These are phyloP conservation scores for Curvularia verruculosa DNA, from an alignment of 2,329 filamentous ascomycete genomes.

Conservation along the genomic window DNA sequence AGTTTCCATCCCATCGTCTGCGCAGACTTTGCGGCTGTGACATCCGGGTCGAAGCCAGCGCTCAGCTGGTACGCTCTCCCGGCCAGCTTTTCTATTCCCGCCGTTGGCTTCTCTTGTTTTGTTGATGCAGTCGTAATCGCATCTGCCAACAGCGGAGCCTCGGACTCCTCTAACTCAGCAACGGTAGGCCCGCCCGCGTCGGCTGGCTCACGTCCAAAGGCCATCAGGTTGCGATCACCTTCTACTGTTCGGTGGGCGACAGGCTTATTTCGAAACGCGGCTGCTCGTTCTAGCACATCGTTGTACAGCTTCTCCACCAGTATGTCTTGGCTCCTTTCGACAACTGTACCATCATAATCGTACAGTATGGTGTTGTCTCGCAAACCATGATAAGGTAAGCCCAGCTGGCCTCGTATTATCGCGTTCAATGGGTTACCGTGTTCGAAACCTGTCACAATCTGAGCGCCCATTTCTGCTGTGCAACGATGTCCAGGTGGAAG, in stretches of 20 bases:
- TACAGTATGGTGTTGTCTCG: conserved; percentile 85
- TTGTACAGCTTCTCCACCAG: conserved; percentile 93
- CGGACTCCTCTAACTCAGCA: conserved; percentile 72
- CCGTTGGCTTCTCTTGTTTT: conserved; percentile 55
- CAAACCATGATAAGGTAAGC: conserved; percentile 82
- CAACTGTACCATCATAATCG: conserved; percentile 77
- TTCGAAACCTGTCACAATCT: conserved; percentile 97
- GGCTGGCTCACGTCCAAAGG: conserved; percentile 77
- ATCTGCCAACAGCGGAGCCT: conserved; percentile 55
- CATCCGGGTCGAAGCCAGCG: conserved; percentile 69
- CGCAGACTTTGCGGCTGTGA: conserved; percentile 77
- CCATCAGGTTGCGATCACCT: conserved; percentile 81
- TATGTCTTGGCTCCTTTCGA: conserved; percentile 78
- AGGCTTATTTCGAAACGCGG: conserved; percentile 83
- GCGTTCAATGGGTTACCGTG: conserved; percentile 92
- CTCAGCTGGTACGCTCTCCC: conserved; percentile 72
- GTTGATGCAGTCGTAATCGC: conserved; percentile 53
- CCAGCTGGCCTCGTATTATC: conserved; percentile 87
- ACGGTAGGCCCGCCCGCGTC: conserved; percentile 68
- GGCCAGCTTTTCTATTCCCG: conserved; percentile 65
- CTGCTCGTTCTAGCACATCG: conserved; percentile 89
- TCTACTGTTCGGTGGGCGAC: conserved; percentile 73
- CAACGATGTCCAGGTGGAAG: conserved; percentile 64
- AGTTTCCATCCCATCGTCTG: conserved; percentile 83
- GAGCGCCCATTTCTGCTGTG: conserved; percentile 95